These are phyloP conservation scores for Fusarium pseudoanthophilum DNA, from an alignment of 2,329 filamentous ascomycete genomes.

Conservation along the genomic window DNA sequence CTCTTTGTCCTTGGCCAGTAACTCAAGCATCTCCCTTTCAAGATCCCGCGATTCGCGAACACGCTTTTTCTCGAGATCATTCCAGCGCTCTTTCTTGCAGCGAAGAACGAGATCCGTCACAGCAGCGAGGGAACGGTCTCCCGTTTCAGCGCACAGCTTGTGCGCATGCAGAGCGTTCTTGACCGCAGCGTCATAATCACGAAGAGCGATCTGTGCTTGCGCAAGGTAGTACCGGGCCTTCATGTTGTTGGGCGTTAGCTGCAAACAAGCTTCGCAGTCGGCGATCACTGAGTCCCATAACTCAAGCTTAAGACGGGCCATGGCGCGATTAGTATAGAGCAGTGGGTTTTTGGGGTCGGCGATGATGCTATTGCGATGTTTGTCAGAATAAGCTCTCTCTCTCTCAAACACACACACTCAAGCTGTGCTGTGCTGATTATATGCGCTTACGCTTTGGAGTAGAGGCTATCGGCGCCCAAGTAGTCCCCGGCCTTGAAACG, in stretches of 20 bases:
- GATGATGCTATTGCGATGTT: conserved; percentile 68
- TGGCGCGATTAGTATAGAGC: conserved; percentile 90
- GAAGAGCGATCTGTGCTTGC: conserved; percentile 81
- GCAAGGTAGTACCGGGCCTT: conserved; percentile 88
- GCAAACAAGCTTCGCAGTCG: conserved; percentile 81
- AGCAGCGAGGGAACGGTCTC: conserved; percentile 74
- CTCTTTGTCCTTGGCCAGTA: conserved; percentile 61
- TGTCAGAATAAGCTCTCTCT: conserved; percentile 14
- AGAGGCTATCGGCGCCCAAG: conserved; percentile 72
- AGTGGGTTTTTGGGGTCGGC: conserved; percentile 80
- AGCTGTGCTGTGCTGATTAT: background rate
- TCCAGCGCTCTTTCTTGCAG: conserved; percentile 90
- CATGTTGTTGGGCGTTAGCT: conserved; percentile 71
- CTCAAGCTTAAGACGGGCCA: conserved; percentile 79
- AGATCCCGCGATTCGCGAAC: conserved; percentile 66
- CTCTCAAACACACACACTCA: background rate
- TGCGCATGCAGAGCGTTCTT: conserved; percentile 78
- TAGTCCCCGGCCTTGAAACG: conserved; percentile 75
- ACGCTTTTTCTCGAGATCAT: conserved; percentile 73
- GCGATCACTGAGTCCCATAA: conserved; percentile 79
- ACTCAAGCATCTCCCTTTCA: conserved; percentile 66
- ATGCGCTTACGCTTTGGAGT: conserved; percentile 74
- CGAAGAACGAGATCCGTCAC: conserved; percentile 79
- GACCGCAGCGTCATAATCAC: conserved; percentile 75
- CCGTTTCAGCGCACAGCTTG: conserved; percentile 69